These are phyloP conservation scores for Pseudogymnoascus sp. DNA, from an alignment of 2,329 filamentous ascomycete species.

Conservation along the genomic window DNA sequence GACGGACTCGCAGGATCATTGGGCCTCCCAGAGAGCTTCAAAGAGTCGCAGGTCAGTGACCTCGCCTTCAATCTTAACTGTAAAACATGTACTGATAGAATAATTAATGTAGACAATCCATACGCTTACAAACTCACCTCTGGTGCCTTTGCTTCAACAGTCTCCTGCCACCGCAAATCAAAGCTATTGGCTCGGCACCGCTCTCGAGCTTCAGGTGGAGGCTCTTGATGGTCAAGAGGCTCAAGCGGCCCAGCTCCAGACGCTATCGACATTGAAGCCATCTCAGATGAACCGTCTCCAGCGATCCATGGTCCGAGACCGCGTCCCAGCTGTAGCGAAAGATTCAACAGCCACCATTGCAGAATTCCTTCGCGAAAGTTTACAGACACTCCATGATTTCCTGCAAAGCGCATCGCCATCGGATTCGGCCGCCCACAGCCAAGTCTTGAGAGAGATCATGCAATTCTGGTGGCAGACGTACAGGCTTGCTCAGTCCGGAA, in stretches of 20 bases:
- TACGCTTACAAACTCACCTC: constrained; percentile 49
- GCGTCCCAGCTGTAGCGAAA: constrained; percentile 49
- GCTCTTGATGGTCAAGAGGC: constrained; percentile 36
- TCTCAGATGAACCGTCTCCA: constrained; percentile 51
- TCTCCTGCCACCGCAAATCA: constrained; percentile 26
- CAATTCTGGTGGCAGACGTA: constrained; percentile 51
- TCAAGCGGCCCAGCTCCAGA: constrained; percentile 37
- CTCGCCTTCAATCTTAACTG: constrained; percentile 22
- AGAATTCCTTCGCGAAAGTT: constrained; percentile 41
- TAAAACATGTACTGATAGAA: constrained; percentile 29
- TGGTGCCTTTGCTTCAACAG: constrained; percentile 41
- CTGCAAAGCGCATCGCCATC: constrained; percentile 31
- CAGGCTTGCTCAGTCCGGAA: constrained; percentile 35
- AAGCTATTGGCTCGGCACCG: constrained; percentile 43
- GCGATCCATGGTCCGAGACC: constrained; percentile 48
- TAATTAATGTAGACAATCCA: constrained; percentile 45
- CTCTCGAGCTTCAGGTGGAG: constrained; percentile 45
- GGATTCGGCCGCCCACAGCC: constrained; percentile 22
- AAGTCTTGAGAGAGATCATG: constrained; percentile 36
- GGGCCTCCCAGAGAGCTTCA: constrained; percentile 25
- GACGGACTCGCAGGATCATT: constrained; percentile 20
- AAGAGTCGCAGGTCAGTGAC: constrained; percentile 39
- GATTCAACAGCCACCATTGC: constrained; percentile 53
- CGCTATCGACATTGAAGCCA: constrained; percentile 41
- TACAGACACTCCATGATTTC: constrained; percentile 39